Evolutionary conservation across 148 eudicot species (phyloP).

Genomic region (Polygonum maritimum): DNA sequence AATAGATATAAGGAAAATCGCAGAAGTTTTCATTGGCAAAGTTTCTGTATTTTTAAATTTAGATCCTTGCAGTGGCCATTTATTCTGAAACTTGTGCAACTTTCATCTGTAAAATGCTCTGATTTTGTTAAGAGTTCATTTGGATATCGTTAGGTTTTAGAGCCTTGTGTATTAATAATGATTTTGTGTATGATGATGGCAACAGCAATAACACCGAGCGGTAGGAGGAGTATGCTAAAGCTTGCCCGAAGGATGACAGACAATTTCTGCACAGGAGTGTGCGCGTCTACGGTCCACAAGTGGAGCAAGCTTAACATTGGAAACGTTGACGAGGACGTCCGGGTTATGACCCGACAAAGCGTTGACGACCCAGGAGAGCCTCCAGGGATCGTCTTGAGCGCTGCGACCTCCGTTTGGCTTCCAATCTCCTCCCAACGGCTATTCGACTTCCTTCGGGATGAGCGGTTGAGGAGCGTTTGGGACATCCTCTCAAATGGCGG

Average conservation of each 20-base stretch:
- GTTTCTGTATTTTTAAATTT: too few relatives aligned
- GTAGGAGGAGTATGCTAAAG: slow-evolving; percentile 76
- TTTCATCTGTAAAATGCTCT: too few relatives aligned
- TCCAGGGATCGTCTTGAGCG: slow-evolving; percentile 73
- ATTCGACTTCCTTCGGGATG: slow-evolving; percentile 79
- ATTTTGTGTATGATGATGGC: too few relatives aligned
- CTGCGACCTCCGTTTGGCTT: slow-evolving; percentile 85
- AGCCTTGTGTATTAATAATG: too few relatives aligned
- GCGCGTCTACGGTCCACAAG: slow-evolving; percentile 76
- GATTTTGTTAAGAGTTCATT: too few relatives aligned
- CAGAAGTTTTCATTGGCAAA: too few relatives aligned
- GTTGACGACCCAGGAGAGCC: slow-evolving; percentile 91
- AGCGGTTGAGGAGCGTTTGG: slow-evolving; percentile 78
- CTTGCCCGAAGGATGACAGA: slow-evolving; percentile 80
- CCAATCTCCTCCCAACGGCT: slow-evolving; percentile 75
- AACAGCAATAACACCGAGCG: slow-evolving; percentile 59
- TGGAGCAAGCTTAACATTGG: slow-evolving; percentile 77
- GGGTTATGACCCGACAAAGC: slow-evolving; percentile 89
- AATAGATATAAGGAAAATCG: too few relatives aligned
- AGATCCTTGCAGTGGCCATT: too few relatives aligned
- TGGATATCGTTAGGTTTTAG: too few relatives aligned
- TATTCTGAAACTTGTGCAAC: too few relatives aligned
- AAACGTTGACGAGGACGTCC: slow-evolving; percentile 64
- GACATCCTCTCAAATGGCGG: slow-evolving; percentile 88
- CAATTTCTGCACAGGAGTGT: slow-evolving; percentile 80